Evolutionary conservation across 139 green algal species (phyloP), one percentile per base, ranked within the genome.

Genomic region (Yamagishiella unicocca): DNA sequence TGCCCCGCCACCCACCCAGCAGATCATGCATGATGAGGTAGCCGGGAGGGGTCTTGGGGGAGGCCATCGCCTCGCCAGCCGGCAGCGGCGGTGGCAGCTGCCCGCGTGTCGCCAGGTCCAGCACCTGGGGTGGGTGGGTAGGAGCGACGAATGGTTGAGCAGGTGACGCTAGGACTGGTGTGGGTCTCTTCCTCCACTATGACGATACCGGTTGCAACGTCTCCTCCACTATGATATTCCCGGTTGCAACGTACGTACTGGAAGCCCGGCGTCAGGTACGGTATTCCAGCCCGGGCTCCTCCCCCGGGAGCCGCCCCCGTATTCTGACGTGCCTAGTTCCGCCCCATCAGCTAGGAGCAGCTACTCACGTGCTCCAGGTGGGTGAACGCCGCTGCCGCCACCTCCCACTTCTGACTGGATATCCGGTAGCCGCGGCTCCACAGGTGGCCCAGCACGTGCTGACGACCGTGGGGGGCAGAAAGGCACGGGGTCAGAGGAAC

Each of bases 351-450:
- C n/a, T n/a, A n/a, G n/a, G n/a, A n/a, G n/a, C n/a, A 12, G 14
- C 42, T 38, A 29, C 50, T 71, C 53, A 88, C 85, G 40, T 96
- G 84, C 76, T 90, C 68, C 82, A 94, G 76, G 85, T 98, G 94
- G 67, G 94, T 87, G 35, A 97, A 87, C 54, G 80, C 89, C 22
- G 87, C 92, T 9, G 82, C 88, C 50, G 91, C 91, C 83, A 97
- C 84, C 90, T 96, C 85, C 95, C 95, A 97, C 74, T 95, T 93
- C 90, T 97, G 94, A 0, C 29, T 29, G 2, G 94, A 82, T 25
- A 90, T 43, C 72, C 62, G 88, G 82, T 92, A 94, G 21, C 79
- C 84, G 8, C 91, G 83, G 68, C 84, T 75, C 84, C 84, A 90
- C 27, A 94, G 87, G 73, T 89, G 89, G 8, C 83, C 87, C 53